These are phyloP conservation scores for Liriodendron chinense DNA, from an alignment of 164 flowering plant genomes.

Conservation along the genomic window DNA sequence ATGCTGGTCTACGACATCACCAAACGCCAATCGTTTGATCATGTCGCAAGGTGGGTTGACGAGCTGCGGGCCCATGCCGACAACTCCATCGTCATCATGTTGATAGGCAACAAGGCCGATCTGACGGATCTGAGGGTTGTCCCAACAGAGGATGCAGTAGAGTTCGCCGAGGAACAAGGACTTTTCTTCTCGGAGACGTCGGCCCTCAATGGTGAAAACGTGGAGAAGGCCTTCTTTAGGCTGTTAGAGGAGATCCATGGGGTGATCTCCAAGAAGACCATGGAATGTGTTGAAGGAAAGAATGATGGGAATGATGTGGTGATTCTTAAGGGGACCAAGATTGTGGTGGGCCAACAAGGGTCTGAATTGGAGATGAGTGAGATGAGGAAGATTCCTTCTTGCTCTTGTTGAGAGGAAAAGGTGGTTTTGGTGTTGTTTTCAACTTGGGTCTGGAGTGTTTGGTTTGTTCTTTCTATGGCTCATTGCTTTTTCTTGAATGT, in stretches of 20 bases:
- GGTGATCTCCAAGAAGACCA: constrained; percentile 41
- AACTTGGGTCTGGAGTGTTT: too few relatives aligned
- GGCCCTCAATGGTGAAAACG: constrained; percentile 64
- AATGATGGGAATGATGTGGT: background rate
- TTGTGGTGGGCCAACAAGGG: constrained; percentile 38
- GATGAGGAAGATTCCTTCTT: constrained; percentile 52
- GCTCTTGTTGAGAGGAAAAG: constrained; percentile 34
- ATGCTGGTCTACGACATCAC: constrained; percentile 73
- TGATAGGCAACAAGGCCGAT: constrained; percentile 71
- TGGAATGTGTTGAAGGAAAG: constrained; percentile 24
- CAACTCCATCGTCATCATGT: constrained; percentile 56
- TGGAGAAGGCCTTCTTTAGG: constrained; percentile 47
- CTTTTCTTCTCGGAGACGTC: constrained; percentile 67
- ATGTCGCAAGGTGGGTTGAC: constrained; percentile 65
- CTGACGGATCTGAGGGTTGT: constrained; percentile 49
- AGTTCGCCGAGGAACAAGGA: constrained; percentile 55
- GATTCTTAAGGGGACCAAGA: constrained; percentile 42
- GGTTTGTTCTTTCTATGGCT: too few relatives aligned
- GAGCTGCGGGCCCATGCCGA: constrained; percentile 70
- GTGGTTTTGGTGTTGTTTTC: too few relatives aligned
- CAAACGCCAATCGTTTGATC: constrained; percentile 56
- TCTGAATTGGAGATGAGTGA: constrained; percentile 59
- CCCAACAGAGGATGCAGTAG: constrained; percentile 52
- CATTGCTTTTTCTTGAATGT: too few relatives aligned
- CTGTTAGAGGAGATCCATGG: constrained; percentile 48